Evolutionary conservation across 257 asterid species (phyloP).

Genomic region (Rubia yunnanensis): DNA sequence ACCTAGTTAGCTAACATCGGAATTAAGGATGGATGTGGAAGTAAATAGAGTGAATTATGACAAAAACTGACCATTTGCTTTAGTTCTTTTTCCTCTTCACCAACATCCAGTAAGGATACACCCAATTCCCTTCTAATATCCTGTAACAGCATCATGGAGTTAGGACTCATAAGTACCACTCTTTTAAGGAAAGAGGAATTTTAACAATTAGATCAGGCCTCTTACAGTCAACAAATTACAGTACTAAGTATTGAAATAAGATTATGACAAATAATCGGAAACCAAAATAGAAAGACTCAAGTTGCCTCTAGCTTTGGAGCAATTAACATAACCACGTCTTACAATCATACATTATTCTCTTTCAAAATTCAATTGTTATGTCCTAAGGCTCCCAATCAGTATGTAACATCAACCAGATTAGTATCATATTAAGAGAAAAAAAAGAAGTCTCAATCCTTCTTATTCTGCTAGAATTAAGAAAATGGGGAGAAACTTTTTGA

Average conservation of each 20-base stretch:
- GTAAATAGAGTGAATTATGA: not conserved
- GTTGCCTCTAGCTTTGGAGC: not conserved
- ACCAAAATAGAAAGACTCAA: not conserved
- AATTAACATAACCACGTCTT: not conserved
- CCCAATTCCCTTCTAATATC: conserved; percentile 80
- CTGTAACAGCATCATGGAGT: conserved; percentile 24
- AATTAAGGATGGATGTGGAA: not conserved
- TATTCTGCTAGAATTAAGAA: not conserved
- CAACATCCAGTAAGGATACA: conserved; percentile 60
- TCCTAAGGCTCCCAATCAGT: not conserved
- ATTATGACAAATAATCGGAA: not conserved
- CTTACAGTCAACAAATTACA: not conserved
- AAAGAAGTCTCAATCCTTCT: not conserved
- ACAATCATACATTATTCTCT: not conserved
- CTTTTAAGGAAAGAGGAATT: not conserved
- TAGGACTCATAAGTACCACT: not conserved
- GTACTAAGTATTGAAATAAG: no score
- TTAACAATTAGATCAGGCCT: not conserved
- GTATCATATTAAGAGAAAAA: not conserved
- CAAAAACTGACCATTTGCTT: conserved; percentile 70
- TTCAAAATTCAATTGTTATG: not conserved
- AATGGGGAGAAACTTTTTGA: not conserved
- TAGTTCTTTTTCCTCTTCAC: conserved; percentile 78
- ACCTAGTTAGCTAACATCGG: not conserved
- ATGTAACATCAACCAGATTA: not conserved